phyloP scores from a whole-genome alignment of 345 rosid species.

The Moricandia moricandioides region DNA sequence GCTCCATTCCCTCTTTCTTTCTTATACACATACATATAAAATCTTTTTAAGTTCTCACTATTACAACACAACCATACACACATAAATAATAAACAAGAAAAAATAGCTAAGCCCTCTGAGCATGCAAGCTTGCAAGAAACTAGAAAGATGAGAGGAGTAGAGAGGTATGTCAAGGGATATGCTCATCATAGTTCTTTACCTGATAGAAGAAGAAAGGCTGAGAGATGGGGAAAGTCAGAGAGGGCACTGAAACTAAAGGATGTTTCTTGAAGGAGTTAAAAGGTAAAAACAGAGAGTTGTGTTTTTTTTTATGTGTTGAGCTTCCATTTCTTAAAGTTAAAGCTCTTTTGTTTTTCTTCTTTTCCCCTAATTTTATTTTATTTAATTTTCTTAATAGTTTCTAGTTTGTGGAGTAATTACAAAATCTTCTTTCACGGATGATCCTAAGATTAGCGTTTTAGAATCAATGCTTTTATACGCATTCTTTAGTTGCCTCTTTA shows the following conservation, averaged over 20 bases:
- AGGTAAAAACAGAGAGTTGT: conserved; percentile 3
- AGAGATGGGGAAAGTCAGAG: conserved; percentile 1
- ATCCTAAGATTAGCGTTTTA: conserved; percentile 13
- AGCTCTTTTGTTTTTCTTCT: not conserved
- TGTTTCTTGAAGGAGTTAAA: conserved; percentile 19
- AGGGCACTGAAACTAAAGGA: conserved; percentile 31
- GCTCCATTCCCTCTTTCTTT: conserved; percentile 40
- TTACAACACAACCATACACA: conserved; percentile 22
- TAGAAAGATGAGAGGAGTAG: conserved; percentile 1
- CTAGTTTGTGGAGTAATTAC: no score
- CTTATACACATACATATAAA: conserved; percentile 15
- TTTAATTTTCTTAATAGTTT: not conserved
- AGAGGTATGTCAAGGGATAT: not conserved
- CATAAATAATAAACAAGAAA: not conserved
- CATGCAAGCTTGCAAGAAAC: conserved; percentile 21
- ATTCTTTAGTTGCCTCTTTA: conserved; percentile 29
- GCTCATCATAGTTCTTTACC: conserved; percentile 27
- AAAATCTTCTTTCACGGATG: conserved; percentile 26
- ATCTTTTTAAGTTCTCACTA: conserved; percentile 14
- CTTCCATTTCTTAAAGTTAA: conserved; percentile 31
- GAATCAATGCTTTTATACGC: conserved; percentile 31
- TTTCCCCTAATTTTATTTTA: not conserved
- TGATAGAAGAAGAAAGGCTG: conserved; percentile 23
- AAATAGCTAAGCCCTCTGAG: not conserved
- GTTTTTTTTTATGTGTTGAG: conserved; percentile 17